Evolutionary conservation across 1,284 basidiomycete genomes (phyloP), one percentile per base, ranked within the genome.

Genomic region (Thelephora terrestris): DNA sequence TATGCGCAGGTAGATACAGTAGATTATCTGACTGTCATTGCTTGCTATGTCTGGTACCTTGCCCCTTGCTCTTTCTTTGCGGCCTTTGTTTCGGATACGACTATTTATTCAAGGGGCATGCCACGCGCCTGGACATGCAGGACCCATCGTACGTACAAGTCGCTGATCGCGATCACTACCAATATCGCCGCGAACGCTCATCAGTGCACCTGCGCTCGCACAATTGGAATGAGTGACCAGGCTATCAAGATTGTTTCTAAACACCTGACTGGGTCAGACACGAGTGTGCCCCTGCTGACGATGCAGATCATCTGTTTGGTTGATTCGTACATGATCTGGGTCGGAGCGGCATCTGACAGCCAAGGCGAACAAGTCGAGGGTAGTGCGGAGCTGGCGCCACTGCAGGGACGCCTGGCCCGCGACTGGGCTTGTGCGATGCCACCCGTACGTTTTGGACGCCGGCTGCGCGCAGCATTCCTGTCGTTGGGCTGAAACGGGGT

Each of bases 341-440:
- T 85, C 38, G 87, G 88, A 2, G 69, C 69, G 6, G 79, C 76
- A n/a, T 71, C 74, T 32, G 66, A 64, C 27, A 53, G 63, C 25
- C 29, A 32, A 32, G 64, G 66, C 45, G 75, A 76, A 51, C 71
- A 74, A 49, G 75, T 75, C 24, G 65, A 67, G 38, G 69, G 63
- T 39, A 18, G 25, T 25, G 39, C 39, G 16, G 25, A 14, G n/a
- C 20, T 23, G 16, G 77, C 76, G 24, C 64, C 73, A 2, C 59
- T 64, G 38, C 66, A 70, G 38, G 86, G 83, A 36, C 69, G 61
- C 42, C 65, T 91, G 40, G 79, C 79, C 53, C 74, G 68, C 49
- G 89, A 92, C 56, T 92, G 89, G 89, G 83, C 84, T 7, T 88
- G 83, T 55, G 87, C 84, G 32, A 91, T 91, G 86, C 87, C 89